A percentile compares a stretch with the other conserved stretches of the same genome.
Conservation (phyloP, 2,329 filamentous ascomycete species). For the Nemania diffusa region DNA sequence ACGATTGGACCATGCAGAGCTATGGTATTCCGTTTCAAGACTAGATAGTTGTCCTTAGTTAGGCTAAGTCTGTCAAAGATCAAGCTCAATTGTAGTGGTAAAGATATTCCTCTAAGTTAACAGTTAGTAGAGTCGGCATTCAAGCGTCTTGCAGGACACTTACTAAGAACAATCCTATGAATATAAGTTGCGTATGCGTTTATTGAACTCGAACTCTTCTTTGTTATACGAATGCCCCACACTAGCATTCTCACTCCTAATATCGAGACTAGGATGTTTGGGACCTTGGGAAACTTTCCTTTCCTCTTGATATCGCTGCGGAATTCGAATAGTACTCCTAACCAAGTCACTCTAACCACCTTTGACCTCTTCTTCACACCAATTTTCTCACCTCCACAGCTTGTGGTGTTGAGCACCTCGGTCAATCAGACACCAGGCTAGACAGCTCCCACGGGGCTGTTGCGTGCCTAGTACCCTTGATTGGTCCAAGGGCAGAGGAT, state of each 20-base stretch:
- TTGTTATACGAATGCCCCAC: conserved; percentile 20
- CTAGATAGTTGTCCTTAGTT: neutral
- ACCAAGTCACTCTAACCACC: neutral
- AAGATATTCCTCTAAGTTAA: neutral
- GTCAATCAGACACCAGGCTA: conserved; percentile 22
- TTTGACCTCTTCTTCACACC: neutral
- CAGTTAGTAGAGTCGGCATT: neutral
- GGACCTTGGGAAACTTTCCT: neutral
- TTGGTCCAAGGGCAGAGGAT: conserved; percentile 41
- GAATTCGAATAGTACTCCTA: neutral
- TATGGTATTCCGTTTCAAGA: neutral
- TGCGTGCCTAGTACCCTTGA: conserved; percentile 36
- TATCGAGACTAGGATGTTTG: conserved; percentile 5
- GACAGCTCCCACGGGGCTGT: conserved; percentile 31
- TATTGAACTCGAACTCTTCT: conserved; percentile 12
- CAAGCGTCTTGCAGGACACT: neutral
- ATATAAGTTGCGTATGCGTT: conserved; percentile 7
- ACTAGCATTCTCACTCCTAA: conserved; percentile 23
- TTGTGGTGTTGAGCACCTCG: conserved; percentile 24
- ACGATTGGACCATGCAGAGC: neutral
- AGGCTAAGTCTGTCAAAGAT: neutral
- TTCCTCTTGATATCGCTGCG: conserved; percentile 13
- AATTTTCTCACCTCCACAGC: conserved; percentile 2
- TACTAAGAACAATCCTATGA: conserved; percentile 18
- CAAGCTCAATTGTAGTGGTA: neutral